Evolutionary conservation across 2,329 filamentous ascomycete genomes (phyloP).

Genomic region (Xylariaceae sp.): DNA sequence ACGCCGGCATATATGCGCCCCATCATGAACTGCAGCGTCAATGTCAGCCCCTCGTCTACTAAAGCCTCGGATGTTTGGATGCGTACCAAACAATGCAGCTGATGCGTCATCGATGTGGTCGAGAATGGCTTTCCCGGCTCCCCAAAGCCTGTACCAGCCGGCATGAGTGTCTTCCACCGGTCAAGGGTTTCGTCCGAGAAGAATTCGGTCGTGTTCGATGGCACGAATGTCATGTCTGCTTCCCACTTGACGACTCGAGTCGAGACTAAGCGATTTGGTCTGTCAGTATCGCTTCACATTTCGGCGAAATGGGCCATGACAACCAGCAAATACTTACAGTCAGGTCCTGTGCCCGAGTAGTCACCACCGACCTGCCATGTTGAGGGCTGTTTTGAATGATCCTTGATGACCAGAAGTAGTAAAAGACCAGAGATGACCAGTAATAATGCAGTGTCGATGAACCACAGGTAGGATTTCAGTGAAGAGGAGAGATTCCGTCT

Average conservation of each 20-base stretch:
- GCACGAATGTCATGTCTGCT: conserved; percentile 33
- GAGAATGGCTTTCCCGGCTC: conserved; percentile 35
- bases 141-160: conserved; percentile 36
- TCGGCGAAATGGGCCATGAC: not conserved
- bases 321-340: conserved; percentile 20
- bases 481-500: conserved; percentile 10
- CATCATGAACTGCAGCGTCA: conserved; percentile 31
- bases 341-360: conserved; percentile 35
- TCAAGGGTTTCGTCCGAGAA: conserved; percentile 33
- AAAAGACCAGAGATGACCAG: conserved; percentile 29
- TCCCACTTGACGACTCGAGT: conserved; percentile 33
- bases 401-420: conserved; percentile 22
- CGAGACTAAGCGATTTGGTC: conserved; percentile 20
- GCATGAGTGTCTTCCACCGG: conserved; percentile 36
- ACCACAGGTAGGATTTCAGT: conserved; percentile 27
- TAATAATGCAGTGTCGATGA: conserved; percentile 32
- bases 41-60: not conserved
- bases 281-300: not conserved
- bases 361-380: conserved; percentile 35
- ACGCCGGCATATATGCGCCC: conserved; percentile 31
- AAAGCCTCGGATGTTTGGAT: not conserved
- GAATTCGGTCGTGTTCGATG: conserved; percentile 35
- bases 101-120: conserved; percentile 36
- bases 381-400: conserved; percentile 25
- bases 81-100: conserved; percentile 34